phyloP scores from a whole-genome alignment of 1,284 basidiomycete genomes.

The Papiliotrema terrestris region DNA sequence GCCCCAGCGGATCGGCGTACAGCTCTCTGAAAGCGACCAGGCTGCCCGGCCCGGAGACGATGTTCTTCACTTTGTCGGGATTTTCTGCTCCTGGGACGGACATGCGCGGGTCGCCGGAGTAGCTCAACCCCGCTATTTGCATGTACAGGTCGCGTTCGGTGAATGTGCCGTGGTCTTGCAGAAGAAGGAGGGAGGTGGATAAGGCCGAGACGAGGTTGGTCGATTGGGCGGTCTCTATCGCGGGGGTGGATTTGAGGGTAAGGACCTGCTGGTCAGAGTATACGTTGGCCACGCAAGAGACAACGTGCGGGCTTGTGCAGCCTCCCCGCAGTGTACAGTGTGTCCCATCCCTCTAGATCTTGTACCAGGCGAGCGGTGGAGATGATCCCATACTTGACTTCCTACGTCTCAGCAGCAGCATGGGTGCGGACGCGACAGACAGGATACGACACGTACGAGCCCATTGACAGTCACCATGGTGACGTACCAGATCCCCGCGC shows the following conservation, averaged over 20 bases:
- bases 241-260: slow-evolving; percentile 80
- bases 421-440: not conserved
- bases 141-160: slow-evolving; percentile 79
- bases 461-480: slow-evolving; percentile 78
- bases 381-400: slow-evolving; percentile 97
- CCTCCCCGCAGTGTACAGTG: slow-evolving; percentile 88
- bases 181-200: slow-evolving; percentile 61
- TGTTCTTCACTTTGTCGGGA: slow-evolving; percentile 87
- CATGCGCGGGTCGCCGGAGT: slow-evolving; percentile 87
- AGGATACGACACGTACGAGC: slow-evolving; percentile 60
- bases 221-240: slow-evolving; percentile 85
- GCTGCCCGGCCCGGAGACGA: slow-evolving; percentile 68
- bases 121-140: slow-evolving; percentile 80
- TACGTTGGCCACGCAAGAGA: not conserved
- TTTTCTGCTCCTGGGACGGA: slow-evolving; percentile 84
- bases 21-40: slow-evolving; percentile 77
- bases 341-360: slow-evolving; percentile 88
- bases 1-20: slow-evolving; percentile 75
- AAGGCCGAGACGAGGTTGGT: slow-evolving; percentile 88
- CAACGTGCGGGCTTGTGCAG: slow-evolving; percentile 82
- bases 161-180: slow-evolving; percentile 50
- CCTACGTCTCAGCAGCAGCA: slow-evolving; percentile 52
- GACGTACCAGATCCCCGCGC: slow-evolving; percentile 94
- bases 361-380: slow-evolving; percentile 82
- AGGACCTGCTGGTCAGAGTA: slow-evolving; percentile 54